phyloP scores from a whole-genome alignment of 305 asterid species.

The Solanum aculeatissimum region DNA sequence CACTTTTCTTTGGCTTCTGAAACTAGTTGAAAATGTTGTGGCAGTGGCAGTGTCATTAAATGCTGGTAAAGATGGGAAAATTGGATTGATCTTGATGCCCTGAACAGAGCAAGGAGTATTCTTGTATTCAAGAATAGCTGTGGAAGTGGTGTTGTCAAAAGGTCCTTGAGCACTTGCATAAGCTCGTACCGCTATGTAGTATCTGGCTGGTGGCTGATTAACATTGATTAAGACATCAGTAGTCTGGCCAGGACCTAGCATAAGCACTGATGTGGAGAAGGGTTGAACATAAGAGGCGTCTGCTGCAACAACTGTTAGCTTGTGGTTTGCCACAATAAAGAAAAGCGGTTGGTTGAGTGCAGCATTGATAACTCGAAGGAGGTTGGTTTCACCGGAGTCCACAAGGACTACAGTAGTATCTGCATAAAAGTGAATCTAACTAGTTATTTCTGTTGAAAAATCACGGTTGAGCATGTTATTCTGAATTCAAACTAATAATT shows the following conservation, averaged over 20 bases:
- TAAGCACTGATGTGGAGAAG: conserved; percentile 61
- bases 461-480: neutral
- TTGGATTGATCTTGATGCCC: conserved; percentile 24
- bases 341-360: conserved; percentile 65
- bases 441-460: neutral
- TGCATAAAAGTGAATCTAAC: conserved; percentile 10
- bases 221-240: conserved; percentile 61
- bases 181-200: conserved; percentile 68
- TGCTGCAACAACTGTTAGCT: conserved; percentile 63
- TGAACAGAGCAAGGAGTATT: conserved; percentile 14
- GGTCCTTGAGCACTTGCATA: conserved; percentile 76
- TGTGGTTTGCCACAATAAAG: conserved; percentile 65
- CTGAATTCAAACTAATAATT: neutral
- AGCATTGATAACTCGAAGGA: conserved; percentile 9
- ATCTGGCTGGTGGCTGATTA: conserved; percentile 45
- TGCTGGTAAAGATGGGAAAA: conserved; percentile 44
- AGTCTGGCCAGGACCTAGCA: conserved; percentile 90
- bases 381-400: conserved; percentile 49
- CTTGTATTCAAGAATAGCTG: conserved; percentile 65
- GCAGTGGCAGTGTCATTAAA: conserved; percentile 63
- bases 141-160: conserved; percentile 72
- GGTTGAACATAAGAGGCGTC: conserved; percentile 72
- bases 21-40: conserved; percentile 51
- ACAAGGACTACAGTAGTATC: conserved; percentile 44
- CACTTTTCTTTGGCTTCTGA: conserved; percentile 43